These are phyloP conservation scores for Plasmodium gaboni DNA, from an alignment of 169 alveolate species.

Conservation along the genomic window DNA sequence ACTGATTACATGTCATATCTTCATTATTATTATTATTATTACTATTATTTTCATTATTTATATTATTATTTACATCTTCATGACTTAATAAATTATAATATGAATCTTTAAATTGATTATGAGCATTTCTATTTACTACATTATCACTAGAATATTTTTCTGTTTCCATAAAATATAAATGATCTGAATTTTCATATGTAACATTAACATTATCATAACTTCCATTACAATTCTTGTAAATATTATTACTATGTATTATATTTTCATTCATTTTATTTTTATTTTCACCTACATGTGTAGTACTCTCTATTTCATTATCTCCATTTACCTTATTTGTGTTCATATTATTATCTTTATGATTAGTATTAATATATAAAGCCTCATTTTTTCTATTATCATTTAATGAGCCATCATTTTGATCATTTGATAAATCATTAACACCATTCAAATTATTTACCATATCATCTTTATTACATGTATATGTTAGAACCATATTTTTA, in stretches of 20 bases:
- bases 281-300: too few relatives aligned
- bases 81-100: constrained; percentile 23
- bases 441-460: too few relatives aligned
- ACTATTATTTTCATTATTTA: neutral
- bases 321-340: too few relatives aligned
- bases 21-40: neutral
- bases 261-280: too few relatives aligned
- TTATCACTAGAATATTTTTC: constrained; percentile 24
- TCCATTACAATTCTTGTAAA: neutral
- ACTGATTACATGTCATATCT: constrained; percentile 6
- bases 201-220: neutral
- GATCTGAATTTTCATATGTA: neutral
- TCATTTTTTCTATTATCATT: too few relatives aligned
- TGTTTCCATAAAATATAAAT: constrained; percentile 4
- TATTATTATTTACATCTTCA: neutral
- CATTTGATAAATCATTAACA: too few relatives aligned
- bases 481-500: too few relatives aligned
- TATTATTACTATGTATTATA: neutral
- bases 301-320: too few relatives aligned
- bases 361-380: too few relatives aligned
- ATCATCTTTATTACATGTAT: too few relatives aligned
- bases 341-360: too few relatives aligned
- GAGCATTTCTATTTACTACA: constrained; percentile 48
- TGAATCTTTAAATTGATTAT: constrained; percentile 18
- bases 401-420: too few relatives aligned